Conservation (phyloP, 2,329 filamentous ascomycete species). For the Aspergillus persii region DNA sequence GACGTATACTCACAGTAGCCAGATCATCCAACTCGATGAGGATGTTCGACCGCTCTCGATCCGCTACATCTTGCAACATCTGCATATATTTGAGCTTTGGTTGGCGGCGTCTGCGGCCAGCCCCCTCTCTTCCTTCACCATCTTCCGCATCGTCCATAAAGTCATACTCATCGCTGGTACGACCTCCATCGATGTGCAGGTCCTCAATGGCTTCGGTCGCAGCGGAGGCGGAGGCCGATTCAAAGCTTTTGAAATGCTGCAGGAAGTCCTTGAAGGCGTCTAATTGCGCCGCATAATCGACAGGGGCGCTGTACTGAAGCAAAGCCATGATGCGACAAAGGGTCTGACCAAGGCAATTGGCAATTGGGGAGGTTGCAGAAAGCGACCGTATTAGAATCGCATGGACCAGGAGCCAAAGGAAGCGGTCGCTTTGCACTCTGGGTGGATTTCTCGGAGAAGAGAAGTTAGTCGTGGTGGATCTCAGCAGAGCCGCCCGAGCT, state of each 20-base stretch:
- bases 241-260: slow-evolving; percentile 74
- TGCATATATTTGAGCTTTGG: slow-evolving; percentile 85
- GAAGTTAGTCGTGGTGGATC: slow-evolving; percentile 6
- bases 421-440: slow-evolving; percentile 8
- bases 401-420: slow-evolving; percentile 12
- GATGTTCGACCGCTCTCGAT: slow-evolving; percentile 74
- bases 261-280: slow-evolving; percentile 81
- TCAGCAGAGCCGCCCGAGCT: neutral
- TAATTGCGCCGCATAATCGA: slow-evolving; percentile 86
- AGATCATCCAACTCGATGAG: slow-evolving; percentile 88
- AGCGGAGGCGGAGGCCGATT: slow-evolving; percentile 62
- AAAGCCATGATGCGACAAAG: slow-evolving; percentile 69
- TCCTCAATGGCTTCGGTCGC: slow-evolving; percentile 79
- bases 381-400: slow-evolving; percentile 9
- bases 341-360: slow-evolving; percentile 20
- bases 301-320: slow-evolving; percentile 71
- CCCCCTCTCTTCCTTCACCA: slow-evolving; percentile 43
- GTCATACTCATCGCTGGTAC: slow-evolving; percentile 85
- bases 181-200: slow-evolving; percentile 83
- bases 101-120: slow-evolving; percentile 50
- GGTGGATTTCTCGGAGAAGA: slow-evolving; percentile 8
- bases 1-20: slow-evolving; percentile 55
- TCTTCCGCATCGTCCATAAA: slow-evolving; percentile 82
- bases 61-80: slow-evolving; percentile 80
- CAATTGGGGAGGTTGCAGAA: slow-evolving; percentile 12